phyloP scores from a whole-genome alignment of 768 basidiomycete species.

The Phaeotremella skinneri region DNA sequence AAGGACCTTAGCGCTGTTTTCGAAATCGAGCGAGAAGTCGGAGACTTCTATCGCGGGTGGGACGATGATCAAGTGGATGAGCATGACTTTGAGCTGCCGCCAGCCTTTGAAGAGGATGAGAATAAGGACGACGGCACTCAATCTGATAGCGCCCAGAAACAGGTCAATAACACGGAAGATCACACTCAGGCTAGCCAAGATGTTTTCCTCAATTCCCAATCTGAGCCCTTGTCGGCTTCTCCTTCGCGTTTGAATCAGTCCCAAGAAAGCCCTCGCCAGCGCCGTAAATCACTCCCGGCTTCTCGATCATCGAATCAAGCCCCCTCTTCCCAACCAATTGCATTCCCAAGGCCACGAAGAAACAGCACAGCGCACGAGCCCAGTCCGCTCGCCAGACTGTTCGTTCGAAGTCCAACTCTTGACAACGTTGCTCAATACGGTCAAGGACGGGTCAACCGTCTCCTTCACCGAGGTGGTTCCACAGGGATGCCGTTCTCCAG shows the following conservation, averaged over 20 bases:
- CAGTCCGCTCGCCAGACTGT: conserved; percentile 46
- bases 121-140: conserved; percentile 3
- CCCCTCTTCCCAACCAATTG: conserved; percentile 5
- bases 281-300: conserved; percentile 1
- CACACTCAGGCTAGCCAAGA: not conserved
- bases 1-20: conserved; percentile 46
- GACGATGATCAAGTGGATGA: conserved; percentile 47
- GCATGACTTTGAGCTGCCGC: conserved; percentile 20
- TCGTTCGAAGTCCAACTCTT: conserved; percentile 31
- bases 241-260: conserved; percentile 11
- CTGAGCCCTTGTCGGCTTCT: conserved; percentile 14
- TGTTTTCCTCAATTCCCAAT: not conserved
- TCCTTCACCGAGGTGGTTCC: conserved; percentile 6
- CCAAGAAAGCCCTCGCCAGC: conserved; percentile 12
- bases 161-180: not conserved
- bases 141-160: not conserved
- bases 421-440: conserved; percentile 4
- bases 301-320: conserved; percentile 5
- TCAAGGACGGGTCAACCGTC: not conserved
- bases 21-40: conserved; percentile 51
- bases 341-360: conserved; percentile 25
- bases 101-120: conserved; percentile 26
- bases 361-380: conserved; percentile 47
- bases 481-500: conserved; percentile 14
- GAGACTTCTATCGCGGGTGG: conserved; percentile 47